These are phyloP conservation scores for Cryptomeria japonica DNA, from an alignment of 75 land plant genomes.

Conservation along the genomic window DNA sequence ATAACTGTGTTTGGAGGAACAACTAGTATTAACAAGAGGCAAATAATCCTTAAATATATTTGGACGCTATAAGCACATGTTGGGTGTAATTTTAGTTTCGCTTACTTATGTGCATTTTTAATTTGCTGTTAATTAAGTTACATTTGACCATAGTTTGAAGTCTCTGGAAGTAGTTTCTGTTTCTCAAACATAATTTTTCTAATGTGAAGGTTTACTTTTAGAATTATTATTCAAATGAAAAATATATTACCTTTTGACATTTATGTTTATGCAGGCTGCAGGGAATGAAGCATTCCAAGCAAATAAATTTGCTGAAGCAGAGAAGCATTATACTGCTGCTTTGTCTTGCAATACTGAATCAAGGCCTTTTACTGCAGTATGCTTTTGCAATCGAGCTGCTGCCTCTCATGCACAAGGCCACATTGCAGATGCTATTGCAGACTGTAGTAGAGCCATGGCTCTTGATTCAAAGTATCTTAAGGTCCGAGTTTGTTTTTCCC, in stretches of 20 bases:
- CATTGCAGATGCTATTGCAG: slow-evolving; percentile 95
- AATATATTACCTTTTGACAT: no score
- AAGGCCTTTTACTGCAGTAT: slow-evolving; percentile 88
- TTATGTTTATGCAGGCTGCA: slow-evolving; percentile 50
- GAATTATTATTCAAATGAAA: slow-evolving; percentile 2
- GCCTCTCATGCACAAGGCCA: slow-evolving; percentile 89
- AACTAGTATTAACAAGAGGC: background rate
- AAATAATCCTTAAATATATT: no score
- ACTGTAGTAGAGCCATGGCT: slow-evolving; percentile 94
- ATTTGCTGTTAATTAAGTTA: background rate
- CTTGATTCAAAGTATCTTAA: slow-evolving; percentile 84
- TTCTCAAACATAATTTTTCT: background rate
- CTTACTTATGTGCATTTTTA: background rate
- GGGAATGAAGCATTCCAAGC: slow-evolving; percentile 96
- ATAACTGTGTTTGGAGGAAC: background rate
- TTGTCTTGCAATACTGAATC: slow-evolving; percentile 80
- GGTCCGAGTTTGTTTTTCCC: slow-evolving; percentile 29
- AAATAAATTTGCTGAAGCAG: slow-evolving; percentile 77
- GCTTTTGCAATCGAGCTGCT: slow-evolving; percentile 97
- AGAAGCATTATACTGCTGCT: slow-evolving; percentile 92
- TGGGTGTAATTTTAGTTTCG: background rate
- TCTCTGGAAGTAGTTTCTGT: background rate
- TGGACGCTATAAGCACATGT: background rate
- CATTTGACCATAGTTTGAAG: background rate
- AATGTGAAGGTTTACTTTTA: background rate